Percentiles rank a stretch among this genome's conserved stretches.
Conservation (phyloP, 164 flowering plant species). For the Kingdonia uniflora region DNA sequence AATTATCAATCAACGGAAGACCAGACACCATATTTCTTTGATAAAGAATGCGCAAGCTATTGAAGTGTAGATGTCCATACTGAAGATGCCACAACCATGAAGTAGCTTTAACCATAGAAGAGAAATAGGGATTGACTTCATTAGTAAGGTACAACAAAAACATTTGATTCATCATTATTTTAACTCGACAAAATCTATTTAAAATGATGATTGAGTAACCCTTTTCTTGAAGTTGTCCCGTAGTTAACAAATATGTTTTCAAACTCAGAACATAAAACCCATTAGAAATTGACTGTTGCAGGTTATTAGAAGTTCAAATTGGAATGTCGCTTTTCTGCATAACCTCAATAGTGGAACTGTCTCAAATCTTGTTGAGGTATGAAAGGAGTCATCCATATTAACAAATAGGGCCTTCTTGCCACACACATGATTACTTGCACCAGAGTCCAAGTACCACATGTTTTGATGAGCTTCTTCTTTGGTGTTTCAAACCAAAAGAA, state of each 20-base stretch:
- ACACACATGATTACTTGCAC: constrained; percentile 8
- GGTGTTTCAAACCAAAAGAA: background rate
- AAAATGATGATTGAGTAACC: constrained; percentile 4
- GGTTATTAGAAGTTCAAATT: background rate
- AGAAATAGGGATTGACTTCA: background rate
- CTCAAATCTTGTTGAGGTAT: background rate
- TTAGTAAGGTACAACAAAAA: background rate
- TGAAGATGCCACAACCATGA: constrained; percentile 2
- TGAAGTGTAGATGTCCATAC: background rate
- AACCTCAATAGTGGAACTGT: background rate
- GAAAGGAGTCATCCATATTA: constrained; percentile 6
- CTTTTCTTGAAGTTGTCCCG: constrained; percentile 3
- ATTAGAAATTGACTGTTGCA: background rate
- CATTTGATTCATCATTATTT: background rate
- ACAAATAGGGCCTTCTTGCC: background rate
- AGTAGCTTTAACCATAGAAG: background rate
- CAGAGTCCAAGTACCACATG: constrained; percentile 9
- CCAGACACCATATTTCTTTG: background rate
- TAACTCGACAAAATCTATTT: background rate
- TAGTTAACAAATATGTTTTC: constrained; percentile 1
- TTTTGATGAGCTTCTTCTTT: background rate
- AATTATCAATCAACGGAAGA: background rate
- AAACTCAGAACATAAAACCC: constrained; percentile 1
- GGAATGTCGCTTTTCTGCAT: background rate
- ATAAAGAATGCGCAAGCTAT: background rate